phyloP scores from a whole-genome alignment of 164 flowering plant genomes.

The Sextonia rubra region DNA sequence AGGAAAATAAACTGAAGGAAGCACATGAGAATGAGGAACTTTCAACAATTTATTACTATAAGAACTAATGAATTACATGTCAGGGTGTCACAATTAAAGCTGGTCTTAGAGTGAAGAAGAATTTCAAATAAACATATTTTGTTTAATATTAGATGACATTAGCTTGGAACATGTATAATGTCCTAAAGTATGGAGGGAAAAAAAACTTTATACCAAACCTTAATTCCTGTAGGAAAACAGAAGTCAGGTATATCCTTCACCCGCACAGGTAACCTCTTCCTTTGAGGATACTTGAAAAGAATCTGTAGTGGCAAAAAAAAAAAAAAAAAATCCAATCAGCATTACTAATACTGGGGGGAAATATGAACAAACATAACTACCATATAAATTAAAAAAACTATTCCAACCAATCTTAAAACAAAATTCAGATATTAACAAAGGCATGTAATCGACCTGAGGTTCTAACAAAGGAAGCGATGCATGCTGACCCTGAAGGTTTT shows the following conservation, averaged over 20 bases:
- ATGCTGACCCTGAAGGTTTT: slow-evolving; percentile 31
- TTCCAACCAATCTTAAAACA: slow-evolving; percentile 2
- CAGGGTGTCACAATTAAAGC: not conserved
- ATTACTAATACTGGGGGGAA: not conserved
- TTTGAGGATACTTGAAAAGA: slow-evolving; percentile 84
- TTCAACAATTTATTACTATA: not conserved
- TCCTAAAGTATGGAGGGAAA: not conserved
- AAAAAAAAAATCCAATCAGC: not conserved
- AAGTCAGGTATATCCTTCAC: slow-evolving; percentile 75
- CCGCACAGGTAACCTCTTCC: slow-evolving; percentile 61
- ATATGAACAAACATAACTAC: not conserved
- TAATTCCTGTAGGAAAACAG: slow-evolving; percentile 85
- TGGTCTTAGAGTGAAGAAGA: not conserved
- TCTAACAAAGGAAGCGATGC: slow-evolving; percentile 62
- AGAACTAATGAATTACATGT: not conserved
- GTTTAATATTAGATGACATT: not conserved
- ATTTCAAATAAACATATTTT: not conserved
- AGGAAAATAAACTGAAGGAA: not conserved
- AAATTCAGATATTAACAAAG: not conserved
- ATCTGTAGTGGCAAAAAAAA: slow-evolving; percentile 38
- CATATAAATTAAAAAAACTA: not conserved
- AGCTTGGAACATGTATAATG: not conserved
- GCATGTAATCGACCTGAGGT: slow-evolving; percentile 61
- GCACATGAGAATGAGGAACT: not conserved
- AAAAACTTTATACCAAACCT: slow-evolving; percentile 44